A percentile compares a stretch with the other conserved stretches of the same genome.
Conservation (phyloP, 2,329 filamentous ascomycete species). For the Thermomyces lanuginosus region DNA sequence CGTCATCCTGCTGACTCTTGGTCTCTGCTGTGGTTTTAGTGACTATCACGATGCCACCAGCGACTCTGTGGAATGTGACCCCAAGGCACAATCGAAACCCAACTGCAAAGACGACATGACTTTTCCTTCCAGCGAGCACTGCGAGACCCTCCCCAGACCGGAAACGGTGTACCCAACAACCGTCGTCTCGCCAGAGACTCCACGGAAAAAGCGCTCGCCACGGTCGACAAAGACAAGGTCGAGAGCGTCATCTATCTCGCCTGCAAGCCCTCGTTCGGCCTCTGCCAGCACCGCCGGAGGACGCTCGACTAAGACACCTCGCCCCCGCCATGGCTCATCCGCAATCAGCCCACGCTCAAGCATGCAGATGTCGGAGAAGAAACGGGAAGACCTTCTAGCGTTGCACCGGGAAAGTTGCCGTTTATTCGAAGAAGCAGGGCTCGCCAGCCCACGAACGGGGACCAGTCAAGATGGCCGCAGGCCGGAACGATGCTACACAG, state of each 20-base stretch:
- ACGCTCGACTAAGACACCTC: constrained; percentile 10
- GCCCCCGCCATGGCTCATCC: constrained; percentile 16
- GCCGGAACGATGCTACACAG: too few relatives aligned
- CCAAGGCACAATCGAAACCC: too few relatives aligned
- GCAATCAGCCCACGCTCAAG: constrained; percentile 11
- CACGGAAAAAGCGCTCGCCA: too few relatives aligned
- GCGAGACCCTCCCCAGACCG: too few relatives aligned
- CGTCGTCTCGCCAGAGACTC: too few relatives aligned
- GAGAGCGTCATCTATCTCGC: constrained; percentile 16
- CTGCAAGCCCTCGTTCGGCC: constrained; percentile 16
- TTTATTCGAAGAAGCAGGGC: constrained; percentile 17
- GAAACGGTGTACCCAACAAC: too few relatives aligned
- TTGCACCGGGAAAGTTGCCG: constrained; percentile 26
- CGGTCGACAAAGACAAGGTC: constrained; percentile 15
- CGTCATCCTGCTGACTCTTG: too few relatives aligned
- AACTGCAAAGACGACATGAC: too few relatives aligned
- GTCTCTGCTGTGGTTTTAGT: too few relatives aligned
- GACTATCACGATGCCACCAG: too few relatives aligned
- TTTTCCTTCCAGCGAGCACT: too few relatives aligned
- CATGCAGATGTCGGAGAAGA: constrained; percentile 8
- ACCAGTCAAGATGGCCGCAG: background rate
- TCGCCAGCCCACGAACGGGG: background rate
- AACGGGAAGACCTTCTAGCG: constrained; percentile 20
- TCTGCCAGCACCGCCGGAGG: constrained; percentile 17
- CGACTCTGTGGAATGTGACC: too few relatives aligned